Conservation (phyloP, 495 filamentous ascomycete species). For the Aeminium ludgeri region DNA sequence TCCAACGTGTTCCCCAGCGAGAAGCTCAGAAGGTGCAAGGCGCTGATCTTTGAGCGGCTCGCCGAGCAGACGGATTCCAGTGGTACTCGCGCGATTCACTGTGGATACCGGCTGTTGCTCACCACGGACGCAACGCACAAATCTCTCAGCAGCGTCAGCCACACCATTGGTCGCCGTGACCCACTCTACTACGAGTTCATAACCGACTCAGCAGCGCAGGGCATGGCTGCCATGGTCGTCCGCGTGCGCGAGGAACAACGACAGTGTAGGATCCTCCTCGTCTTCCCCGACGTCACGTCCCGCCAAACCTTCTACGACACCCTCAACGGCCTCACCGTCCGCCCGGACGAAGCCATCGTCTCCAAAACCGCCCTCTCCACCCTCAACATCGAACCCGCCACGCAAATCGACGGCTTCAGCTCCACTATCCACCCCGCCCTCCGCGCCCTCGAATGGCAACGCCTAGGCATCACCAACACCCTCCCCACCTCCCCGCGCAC, state of each 20-base stretch:
- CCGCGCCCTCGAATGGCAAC: slow-evolving; percentile 29
- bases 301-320: slow-evolving; percentile 48
- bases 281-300: slow-evolving; percentile 52
- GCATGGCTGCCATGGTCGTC: slow-evolving; percentile 39
- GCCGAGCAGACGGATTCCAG: slow-evolving; percentile 45
- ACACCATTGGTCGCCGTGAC: slow-evolving; percentile 38
- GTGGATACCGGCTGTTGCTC: slow-evolving; percentile 57
- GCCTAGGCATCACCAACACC: slow-evolving; percentile 28
- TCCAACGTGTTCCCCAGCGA: slow-evolving; percentile 56
- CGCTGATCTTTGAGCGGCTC: slow-evolving; percentile 55
- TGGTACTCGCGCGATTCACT: slow-evolving; percentile 49
- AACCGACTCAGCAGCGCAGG: slow-evolving; percentile 39
- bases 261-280: slow-evolving; percentile 51
- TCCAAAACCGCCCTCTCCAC: slow-evolving; percentile 44
- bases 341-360: slow-evolving; percentile 41
- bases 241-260: slow-evolving; percentile 49
- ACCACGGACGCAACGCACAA: slow-evolving; percentile 61
- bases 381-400: slow-evolving; percentile 45
- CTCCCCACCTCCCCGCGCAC: slow-evolving; percentile 28
- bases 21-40: slow-evolving; percentile 45
- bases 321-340: slow-evolving; percentile 47
- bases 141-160: slow-evolving; percentile 53
- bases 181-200: slow-evolving; percentile 60
- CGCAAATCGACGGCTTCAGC: slow-evolving; percentile 28
- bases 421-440: slow-evolving; percentile 18